These are phyloP conservation scores for Thymus quinquecostatus DNA, from an alignment of 257 asterid genomes.

Conservation along the genomic window DNA sequence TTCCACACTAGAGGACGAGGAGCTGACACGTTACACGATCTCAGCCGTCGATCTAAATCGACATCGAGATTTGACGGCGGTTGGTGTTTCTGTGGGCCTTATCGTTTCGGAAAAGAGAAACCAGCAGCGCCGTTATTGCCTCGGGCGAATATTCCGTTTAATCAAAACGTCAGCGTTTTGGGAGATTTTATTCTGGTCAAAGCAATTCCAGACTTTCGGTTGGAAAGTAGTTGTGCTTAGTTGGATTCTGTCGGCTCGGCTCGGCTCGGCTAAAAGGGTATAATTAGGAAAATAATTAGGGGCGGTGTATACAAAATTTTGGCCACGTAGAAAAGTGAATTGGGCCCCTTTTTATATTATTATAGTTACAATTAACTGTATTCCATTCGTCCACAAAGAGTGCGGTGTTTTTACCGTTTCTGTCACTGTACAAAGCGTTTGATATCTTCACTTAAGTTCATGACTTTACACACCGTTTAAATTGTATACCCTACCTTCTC, in stretches of 20 bases:
- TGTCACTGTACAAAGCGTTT: no score
- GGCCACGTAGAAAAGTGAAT: no score
- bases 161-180: slow-evolving; percentile 1
- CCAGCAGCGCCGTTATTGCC: slow-evolving; percentile 18
- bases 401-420: no score
- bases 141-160: slow-evolving; percentile 31
- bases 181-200: slow-evolving; percentile 33
- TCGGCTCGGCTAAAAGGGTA: not conserved
- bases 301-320: no score
- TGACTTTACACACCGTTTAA: no score
- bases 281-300: no score
- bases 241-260: slow-evolving; percentile 33
- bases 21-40: slow-evolving; percentile 22
- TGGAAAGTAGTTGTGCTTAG: slow-evolving; percentile 34
- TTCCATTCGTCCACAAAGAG: no score
- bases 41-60: not conserved
- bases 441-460: no score
- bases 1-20: slow-evolving; percentile 14
- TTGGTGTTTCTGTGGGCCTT: slow-evolving; percentile 21
- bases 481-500: no score
- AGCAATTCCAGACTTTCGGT: slow-evolving; percentile 34
- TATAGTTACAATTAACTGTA: no score
- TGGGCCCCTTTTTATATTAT: no score
- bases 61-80: slow-evolving; percentile 24
- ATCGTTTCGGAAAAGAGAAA: slow-evolving; percentile 5